Conservation (phyloP, 768 basidiomycete genomes). For the Rhodotorula paludigena region DNA sequence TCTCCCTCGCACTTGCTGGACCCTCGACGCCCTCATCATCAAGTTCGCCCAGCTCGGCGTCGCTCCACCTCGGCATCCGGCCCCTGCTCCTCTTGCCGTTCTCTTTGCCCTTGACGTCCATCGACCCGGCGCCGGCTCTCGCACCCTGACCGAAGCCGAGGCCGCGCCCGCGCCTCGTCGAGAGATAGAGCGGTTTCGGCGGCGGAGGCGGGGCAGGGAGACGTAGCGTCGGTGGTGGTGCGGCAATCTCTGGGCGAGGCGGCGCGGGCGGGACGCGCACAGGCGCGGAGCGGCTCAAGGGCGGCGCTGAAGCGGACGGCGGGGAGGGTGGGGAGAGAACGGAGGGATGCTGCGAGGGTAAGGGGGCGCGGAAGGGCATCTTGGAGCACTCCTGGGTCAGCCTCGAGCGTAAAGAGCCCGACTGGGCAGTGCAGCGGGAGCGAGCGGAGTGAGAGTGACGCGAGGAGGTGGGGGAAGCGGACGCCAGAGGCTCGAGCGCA, state of each 20-base stretch:
- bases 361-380: constrained; percentile 23
- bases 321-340: not conserved
- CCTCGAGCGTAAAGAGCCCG: not conserved
- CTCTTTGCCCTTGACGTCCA: not conserved
- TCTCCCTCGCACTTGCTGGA: too few species aligned
- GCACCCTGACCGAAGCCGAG: not conserved
- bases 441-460: not conserved
- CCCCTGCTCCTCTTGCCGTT: not conserved
- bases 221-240: constrained; percentile 5
- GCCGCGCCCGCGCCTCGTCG: constrained; percentile 3
- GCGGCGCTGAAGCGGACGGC: not conserved
- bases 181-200: constrained; percentile 33
- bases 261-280: not conserved
- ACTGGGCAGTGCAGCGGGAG: not conserved
- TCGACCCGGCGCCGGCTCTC: not conserved
- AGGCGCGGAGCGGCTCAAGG: not conserved
- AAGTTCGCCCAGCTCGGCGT: not conserved
- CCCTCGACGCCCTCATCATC: not conserved
- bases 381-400: too few species aligned
- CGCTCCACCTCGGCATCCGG: constrained; percentile 1
- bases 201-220: constrained; percentile 15
- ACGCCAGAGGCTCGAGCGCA: not conserved
- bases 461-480: not conserved
- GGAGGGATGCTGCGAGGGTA: not conserved
- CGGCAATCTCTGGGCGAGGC: too few species aligned